Evolutionary conservation across 2,329 filamentous ascomycete species (phyloP).

Genomic region (Colletotrichum tamarilloi): DNA sequence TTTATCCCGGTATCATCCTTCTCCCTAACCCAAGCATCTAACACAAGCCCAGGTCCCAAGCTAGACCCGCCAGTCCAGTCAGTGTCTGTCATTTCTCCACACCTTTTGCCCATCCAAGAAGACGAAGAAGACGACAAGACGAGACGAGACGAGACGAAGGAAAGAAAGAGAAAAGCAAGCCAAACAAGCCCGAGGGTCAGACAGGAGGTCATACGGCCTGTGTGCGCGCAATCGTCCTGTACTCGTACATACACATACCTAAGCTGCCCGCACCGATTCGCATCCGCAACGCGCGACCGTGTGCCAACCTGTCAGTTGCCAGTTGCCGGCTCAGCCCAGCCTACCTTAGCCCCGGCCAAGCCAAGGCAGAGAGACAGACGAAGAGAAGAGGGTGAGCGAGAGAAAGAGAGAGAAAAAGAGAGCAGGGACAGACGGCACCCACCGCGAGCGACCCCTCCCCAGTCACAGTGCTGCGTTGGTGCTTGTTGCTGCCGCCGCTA

Average conservation of each 20-base stretch:
- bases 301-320: slow-evolving; percentile 16
- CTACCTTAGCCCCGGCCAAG: neutral
- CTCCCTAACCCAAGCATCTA: slow-evolving; percentile 35
- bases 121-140: neutral
- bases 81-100: slow-evolving; percentile 23
- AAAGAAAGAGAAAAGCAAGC: neutral
- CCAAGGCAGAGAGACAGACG: neutral
- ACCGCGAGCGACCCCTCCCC: slow-evolving; percentile 15
- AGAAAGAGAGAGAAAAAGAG: neutral
- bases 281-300: slow-evolving; percentile 6
- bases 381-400: neutral
- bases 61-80: slow-evolving; percentile 34
- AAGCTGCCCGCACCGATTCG: neutral
- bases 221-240: neutral
- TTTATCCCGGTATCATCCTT: slow-evolving; percentile 37
- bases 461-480: slow-evolving; percentile 30
- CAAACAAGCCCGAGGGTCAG: neutral
- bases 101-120: slow-evolving; percentile 5
- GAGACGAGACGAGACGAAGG: slow-evolving; percentile 1
- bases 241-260: neutral
- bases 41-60: slow-evolving; percentile 33
- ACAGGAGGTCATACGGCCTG: neutral
- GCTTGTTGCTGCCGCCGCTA: slow-evolving; percentile 13
- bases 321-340: slow-evolving; percentile 1
- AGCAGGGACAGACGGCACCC: slow-evolving; percentile 1